Conservation (phyloP, 164 flowering plant genomes). For the Vitis riparia region DNA sequence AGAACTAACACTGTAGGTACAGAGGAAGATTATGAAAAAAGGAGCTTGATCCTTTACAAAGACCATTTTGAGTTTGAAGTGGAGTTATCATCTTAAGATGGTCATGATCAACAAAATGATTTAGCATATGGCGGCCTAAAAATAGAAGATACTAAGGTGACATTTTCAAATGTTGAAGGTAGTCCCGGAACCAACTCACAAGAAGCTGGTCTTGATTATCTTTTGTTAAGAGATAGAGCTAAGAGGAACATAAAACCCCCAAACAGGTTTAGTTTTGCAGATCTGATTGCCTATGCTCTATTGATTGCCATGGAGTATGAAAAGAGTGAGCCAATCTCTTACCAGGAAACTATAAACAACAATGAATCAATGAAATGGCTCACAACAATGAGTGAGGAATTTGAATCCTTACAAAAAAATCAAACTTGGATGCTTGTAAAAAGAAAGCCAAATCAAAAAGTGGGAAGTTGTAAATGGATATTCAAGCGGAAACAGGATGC, state of each 20-base stretch:
- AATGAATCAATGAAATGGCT: background rate
- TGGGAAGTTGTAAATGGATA: constrained; percentile 14
- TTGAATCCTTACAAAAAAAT: constrained; percentile 17
- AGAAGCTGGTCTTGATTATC: background rate
- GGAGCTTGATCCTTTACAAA: too few relatives aligned
- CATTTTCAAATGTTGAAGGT: too few relatives aligned
- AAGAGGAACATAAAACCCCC: constrained; percentile 1
- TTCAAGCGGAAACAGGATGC: too few relatives aligned
- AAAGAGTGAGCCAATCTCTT: constrained; percentile 8
- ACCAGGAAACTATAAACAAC: constrained; percentile 1
- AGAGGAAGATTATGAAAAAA: too few relatives aligned
- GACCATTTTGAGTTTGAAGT: too few relatives aligned
- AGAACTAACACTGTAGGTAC: too few relatives aligned
- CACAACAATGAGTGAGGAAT: constrained; percentile 11
- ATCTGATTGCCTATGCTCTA: constrained; percentile 15
- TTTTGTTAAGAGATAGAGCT: background rate
- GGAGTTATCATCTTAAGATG: too few relatives aligned
- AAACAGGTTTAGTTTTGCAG: background rate
- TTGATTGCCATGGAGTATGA: background rate
- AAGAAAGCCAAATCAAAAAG: background rate
- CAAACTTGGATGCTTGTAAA: constrained; percentile 9
- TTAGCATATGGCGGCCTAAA: too few relatives aligned
- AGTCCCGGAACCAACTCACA: too few relatives aligned
- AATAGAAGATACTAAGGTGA: too few relatives aligned
- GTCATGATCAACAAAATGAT: too few relatives aligned